Percentiles rank a stretch among this genome's conserved stretches.
Conservation (phyloP, 2,329 filamentous ascomycete genomes). For the Talaromyces sp. region DNA sequence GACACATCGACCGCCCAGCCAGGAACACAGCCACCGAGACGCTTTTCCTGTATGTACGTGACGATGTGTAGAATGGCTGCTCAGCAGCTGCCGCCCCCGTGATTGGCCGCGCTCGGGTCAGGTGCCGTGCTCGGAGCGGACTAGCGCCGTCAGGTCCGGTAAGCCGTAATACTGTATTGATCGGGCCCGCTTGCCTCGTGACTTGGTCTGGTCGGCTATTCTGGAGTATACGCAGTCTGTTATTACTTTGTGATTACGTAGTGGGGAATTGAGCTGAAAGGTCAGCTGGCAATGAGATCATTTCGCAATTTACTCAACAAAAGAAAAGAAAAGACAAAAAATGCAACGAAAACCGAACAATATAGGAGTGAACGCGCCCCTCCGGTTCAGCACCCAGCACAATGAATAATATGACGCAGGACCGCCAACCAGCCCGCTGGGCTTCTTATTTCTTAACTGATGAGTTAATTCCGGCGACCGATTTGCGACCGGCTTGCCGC, state of each 20-base stretch:
- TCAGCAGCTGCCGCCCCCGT: background rate
- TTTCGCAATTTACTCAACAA: too few relatives aligned
- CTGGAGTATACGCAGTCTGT: background rate
- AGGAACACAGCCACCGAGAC: background rate
- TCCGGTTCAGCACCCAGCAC: background rate
- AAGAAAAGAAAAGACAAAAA: too few relatives aligned
- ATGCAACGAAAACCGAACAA: background rate
- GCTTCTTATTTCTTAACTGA: background rate
- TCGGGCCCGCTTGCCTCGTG: background rate
- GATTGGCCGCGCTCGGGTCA: background rate
- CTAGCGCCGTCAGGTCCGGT: background rate
- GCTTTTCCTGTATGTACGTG: background rate
- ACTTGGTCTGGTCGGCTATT: background rate
- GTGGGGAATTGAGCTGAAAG: too few relatives aligned
- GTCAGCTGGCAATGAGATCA: too few relatives aligned
- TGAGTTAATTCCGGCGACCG: background rate
- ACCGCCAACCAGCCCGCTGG: background rate
- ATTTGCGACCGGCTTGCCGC: background rate
- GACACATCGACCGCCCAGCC: background rate
- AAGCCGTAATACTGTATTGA: constrained; percentile 8
- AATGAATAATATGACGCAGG: background rate
- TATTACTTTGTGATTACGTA: constrained; percentile 3
- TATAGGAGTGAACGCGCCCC: background rate
- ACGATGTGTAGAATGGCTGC: background rate
- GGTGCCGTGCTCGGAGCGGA: constrained; percentile 1